Evolutionary conservation across 2,329 filamentous ascomycete species (phyloP), one percentile per base, ranked within the genome.

Genomic region (Zasmidium citrigriseum): DNA sequence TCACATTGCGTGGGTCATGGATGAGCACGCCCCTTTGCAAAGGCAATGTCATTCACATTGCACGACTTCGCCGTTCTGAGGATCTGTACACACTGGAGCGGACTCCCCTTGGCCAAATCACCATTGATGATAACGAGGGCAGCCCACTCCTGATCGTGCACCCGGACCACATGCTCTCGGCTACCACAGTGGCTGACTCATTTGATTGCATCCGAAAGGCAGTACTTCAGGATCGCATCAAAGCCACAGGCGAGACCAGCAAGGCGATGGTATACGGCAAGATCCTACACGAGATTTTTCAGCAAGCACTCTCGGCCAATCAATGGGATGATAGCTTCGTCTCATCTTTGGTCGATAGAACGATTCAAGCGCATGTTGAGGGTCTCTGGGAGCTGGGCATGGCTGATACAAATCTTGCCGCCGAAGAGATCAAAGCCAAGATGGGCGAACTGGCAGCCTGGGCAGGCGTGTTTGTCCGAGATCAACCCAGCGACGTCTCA

Each of bases 141-240:
- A 71, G 68, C 50, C 64, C 68, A 5, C 89, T 98, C 74, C 79
- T 99, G 52, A 92, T 99, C 57, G 78, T 99, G 14, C 93, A 99
- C 70, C 95, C 95, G 0, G 95, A 99, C 70, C 93, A 98, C 75
- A 83, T 99, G 29, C 89, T 99, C 54, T 98, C 95, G 2, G 89
- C 95, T 2, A 98, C 95, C 0, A 91, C 96, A 4, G 89, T 99
- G 46, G 93, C 92, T n/a, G 95, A 99, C 74, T 96, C 95, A 0
- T 96, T 98, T 72, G 88, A 87, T 22, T 99, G 95, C 71, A 88
- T 90, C 72, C 89, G 95, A 18, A 89, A 93, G 63, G 92, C 95
- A 25, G 93, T 98, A 1, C 83, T 99, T 23, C 93, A 98, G 73
- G 93, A 99, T 73, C 88, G 95, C 27, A 89, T 99, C 67, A 98